Evolutionary conservation across 768 basidiomycete genomes (phyloP), one percentile per base, ranked within the genome.

Genomic region (Collybia sordida): DNA sequence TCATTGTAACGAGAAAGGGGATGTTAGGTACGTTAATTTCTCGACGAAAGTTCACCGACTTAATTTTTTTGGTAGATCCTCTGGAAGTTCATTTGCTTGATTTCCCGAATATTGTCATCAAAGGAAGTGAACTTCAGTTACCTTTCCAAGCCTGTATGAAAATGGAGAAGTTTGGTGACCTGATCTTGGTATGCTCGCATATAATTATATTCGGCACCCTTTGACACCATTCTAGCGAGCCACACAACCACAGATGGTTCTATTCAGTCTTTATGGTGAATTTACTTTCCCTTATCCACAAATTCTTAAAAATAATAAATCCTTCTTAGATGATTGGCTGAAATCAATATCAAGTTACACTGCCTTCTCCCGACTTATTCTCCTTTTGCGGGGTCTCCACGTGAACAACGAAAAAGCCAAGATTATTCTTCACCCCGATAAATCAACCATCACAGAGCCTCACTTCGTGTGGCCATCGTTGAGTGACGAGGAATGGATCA

Each of bases 121-220:
- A 98, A 74, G 97, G 97, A 50, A 94, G 91, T 57, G 97, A 99
- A 67, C 76, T 99, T 42, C 97, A 99, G 62, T 75, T 98, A 50
- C 97, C 97, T 0, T 99, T 99, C 94, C 96, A 98, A 71, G 96
- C 97, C 14, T 96, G 94, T 60, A 94, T 99, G 92, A 98, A 98
- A 78, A 95, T 98, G 88, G 97, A 99, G 81, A 98, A 98, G 71
- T 98, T 99, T 59, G 97, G 97, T 73, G 97, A 99, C 66, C 75
- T 99, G 54, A 98, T 98, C 57, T 67, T 98, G 66, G 87, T 86
- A 63, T 45, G 78, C 25, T 15, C 27, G 35, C 34, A 17, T 50
- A 27, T 12, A 18, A 19, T 46, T 6, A 28, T 46, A 38, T 7
- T 14, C 23, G 34, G 2, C 38, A 34, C 12, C 36, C 34, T 47